Conservation (phyloP, 495 filamentous ascomycete species). For the Tuber microsphaerosporum region DNA sequence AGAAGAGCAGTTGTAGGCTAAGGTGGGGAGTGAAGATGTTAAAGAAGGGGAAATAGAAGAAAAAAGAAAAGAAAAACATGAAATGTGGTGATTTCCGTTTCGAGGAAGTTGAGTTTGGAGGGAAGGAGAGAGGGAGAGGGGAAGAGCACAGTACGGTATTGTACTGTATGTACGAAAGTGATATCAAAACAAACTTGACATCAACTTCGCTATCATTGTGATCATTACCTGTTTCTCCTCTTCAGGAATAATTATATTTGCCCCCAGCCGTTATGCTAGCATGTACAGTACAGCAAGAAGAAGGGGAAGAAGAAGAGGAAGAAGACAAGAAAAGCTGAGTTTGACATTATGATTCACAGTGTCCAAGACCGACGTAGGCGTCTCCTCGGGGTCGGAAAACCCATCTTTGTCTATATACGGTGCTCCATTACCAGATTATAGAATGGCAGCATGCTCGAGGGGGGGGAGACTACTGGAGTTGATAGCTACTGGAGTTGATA, state of each 20-base stretch:
- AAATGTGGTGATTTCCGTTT: neutral
- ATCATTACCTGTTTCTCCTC: neutral
- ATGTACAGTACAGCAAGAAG: too few species aligned
- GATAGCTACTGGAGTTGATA: neutral
- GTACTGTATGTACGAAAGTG: neutral
- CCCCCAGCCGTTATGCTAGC: too few species aligned
- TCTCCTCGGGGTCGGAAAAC: neutral
- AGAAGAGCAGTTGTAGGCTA: too few species aligned
- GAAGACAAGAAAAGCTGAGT: neutral
- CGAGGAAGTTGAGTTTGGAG: neutral
- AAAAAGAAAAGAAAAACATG: neutral
- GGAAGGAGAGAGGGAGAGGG: too few species aligned
- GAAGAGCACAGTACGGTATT: neutral
- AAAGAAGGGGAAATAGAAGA: neutral
- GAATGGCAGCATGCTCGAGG: neutral
- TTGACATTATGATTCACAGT: neutral
- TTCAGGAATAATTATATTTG: too few species aligned
- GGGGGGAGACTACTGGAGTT: neutral
- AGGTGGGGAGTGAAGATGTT: too few species aligned
- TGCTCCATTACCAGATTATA: neutral
- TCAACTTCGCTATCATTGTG: neutral
- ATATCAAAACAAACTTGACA: neutral
- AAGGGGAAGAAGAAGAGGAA: neutral
- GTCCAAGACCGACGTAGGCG: neutral
- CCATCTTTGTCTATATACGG: neutral